Percentiles rank a stretch among this genome's conserved stretches.
Evolutionary conservation across 2,329 filamentous ascomycete species (phyloP).

Genomic region (Dothidotthia symphoricarpi): DNA sequence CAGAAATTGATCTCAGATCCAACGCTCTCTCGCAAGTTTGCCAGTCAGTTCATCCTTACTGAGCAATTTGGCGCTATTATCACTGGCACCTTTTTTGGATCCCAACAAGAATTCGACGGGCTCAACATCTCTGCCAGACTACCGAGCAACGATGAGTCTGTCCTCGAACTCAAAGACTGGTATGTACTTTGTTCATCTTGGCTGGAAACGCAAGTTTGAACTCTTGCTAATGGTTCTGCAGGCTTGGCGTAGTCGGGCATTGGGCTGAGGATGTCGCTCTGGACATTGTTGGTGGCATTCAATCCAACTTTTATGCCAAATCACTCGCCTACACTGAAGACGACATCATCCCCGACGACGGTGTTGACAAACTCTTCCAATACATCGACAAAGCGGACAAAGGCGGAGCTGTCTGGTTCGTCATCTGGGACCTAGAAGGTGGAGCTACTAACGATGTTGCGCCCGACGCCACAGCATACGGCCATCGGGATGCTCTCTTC

Average conservation of each 20-base stretch:
- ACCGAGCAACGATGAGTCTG: slow-evolving; percentile 19
- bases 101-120: slow-evolving; percentile 31
- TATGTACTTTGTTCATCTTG: neutral
- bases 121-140: slow-evolving; percentile 34
- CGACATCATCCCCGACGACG: slow-evolving; percentile 30
- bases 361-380: slow-evolving; percentile 34
- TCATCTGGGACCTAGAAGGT: slow-evolving; percentile 38
- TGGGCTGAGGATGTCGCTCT: slow-evolving; percentile 36
- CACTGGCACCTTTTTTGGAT: slow-evolving; percentile 38
- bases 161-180: slow-evolving; percentile 33
- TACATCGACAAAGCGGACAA: slow-evolving; percentile 35
- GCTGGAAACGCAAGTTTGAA: no score
- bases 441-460: slow-evolving; percentile 36
- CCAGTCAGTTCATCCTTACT: slow-evolving; percentile 34
- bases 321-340: slow-evolving; percentile 33
- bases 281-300: slow-evolving; percentile 29
- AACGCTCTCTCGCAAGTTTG: slow-evolving; percentile 34
- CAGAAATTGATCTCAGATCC: slow-evolving; percentile 36
- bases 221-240: no score
- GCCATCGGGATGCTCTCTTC: slow-evolving; percentile 36
- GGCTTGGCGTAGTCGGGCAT: slow-evolving; percentile 32
- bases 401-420: slow-evolving; percentile 35
- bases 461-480: slow-evolving; percentile 33
- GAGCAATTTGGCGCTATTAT: slow-evolving; percentile 30
- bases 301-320: slow-evolving; percentile 39